Evolutionary conservation across 2,329 filamentous ascomycete genomes (phyloP), one percentile per base, ranked within the genome.

Genomic region (Alternaria novae-zelandiae): DNA sequence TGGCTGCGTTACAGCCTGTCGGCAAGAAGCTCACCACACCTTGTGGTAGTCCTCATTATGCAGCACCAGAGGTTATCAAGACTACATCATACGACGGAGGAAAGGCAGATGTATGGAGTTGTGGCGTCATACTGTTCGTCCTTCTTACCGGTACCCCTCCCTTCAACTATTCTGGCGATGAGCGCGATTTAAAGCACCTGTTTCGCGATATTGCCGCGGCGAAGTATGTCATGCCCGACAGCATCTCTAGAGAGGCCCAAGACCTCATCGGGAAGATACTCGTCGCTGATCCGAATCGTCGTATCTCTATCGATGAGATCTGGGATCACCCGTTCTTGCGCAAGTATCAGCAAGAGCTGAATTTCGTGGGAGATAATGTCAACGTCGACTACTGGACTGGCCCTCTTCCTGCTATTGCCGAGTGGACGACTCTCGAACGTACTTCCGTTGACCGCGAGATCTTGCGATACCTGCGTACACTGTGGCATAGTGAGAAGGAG

Each of bases 11-110:
- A 45, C 95, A 98, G 78, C 92, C 92, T 4, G 86, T 88, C 23
- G 90, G 89, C 9, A 90, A 93, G 69, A 90, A 90, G 75, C 86
- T 99, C 26, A 91, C 88, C 60, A 98, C 96, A 1, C 93, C 95
- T 5, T 99, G 96, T 73, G 96, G 96, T 20, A 98, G 96, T 67
- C 96, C 96, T 21, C 96, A 98, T 80, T 99, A 99, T 74, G 95
- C 95, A 17, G 94, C 96, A 0, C 96, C 96, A 0, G 96, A 99
- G 78, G 88, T 99, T 32, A 90, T 97, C 65, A 88, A 89, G 69
- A 90, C 90, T 44, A 86, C 86, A 36, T 87, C 87, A 45, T 99
- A 99, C 77, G 89, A 91, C 59, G 96, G 95, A 11, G 91, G 93
- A 57, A 90, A 89, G 74, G 93, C 93, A 8, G 96, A 99, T 74